phyloP scores from a whole-genome alignment of 2,329 filamentous ascomycete species.

The Penicillium italicum region DNA sequence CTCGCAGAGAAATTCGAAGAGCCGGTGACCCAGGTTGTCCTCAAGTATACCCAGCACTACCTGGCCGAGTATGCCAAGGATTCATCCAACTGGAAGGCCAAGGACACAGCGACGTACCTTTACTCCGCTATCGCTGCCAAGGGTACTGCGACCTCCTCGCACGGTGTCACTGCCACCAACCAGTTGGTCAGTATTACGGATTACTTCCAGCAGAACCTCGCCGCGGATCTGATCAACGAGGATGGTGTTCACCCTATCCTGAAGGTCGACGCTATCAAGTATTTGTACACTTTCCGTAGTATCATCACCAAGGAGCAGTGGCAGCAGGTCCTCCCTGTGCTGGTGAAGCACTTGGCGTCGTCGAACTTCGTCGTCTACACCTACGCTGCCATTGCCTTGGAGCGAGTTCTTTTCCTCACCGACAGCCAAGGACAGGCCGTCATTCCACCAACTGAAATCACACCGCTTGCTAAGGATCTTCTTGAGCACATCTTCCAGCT shows the following conservation, averaged over 20 bases:
- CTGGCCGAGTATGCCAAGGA: slow-evolving; percentile 69
- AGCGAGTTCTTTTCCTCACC: slow-evolving; percentile 80
- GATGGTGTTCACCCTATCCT: slow-evolving; percentile 73
- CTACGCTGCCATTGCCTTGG: slow-evolving; percentile 94
- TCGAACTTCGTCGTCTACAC: slow-evolving; percentile 96
- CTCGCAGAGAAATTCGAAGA: slow-evolving; percentile 85
- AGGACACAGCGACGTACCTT: slow-evolving; percentile 96
- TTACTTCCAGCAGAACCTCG: slow-evolving; percentile 92
- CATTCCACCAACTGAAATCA: slow-evolving; percentile 74
- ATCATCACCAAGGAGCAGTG: slow-evolving; percentile 90
- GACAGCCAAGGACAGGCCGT: slow-evolving; percentile 72
- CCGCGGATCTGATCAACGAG: slow-evolving; percentile 74
- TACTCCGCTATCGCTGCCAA: slow-evolving; percentile 93
- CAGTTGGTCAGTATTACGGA: slow-evolving; percentile 82
- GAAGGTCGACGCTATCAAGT: slow-evolving; percentile 98
- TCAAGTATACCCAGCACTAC: slow-evolving; percentile 81
- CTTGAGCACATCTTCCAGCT: slow-evolving; percentile 86
- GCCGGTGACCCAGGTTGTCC: slow-evolving; percentile 81
- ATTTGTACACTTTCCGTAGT: slow-evolving; percentile 92
- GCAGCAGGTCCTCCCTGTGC: slow-evolving; percentile 80
- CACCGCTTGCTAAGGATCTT: slow-evolving; percentile 78
- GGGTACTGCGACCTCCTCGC: slow-evolving; percentile 77
- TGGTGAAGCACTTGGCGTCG: slow-evolving; percentile 87
- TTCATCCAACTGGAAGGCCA: slow-evolving; percentile 82
- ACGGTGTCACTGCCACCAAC: slow-evolving; percentile 90